A percentile compares a stretch with the other conserved stretches of the same genome.
Evolutionary conservation across 164 flowering plant species (phyloP).

Genomic region (Kalanchoe fedtschenkoi): DNA sequence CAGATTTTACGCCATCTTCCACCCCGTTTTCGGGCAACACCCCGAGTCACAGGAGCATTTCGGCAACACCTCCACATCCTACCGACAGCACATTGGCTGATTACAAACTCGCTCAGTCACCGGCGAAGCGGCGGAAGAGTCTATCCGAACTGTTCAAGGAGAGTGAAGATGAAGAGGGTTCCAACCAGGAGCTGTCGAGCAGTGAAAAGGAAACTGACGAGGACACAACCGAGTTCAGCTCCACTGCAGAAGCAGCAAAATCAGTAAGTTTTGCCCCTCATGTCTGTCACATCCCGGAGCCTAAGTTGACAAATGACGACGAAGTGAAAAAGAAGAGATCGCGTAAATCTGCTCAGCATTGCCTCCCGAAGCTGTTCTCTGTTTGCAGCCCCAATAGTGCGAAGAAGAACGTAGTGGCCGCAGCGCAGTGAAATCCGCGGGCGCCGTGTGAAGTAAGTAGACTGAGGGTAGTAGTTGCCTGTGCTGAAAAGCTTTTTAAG

Average conservation of each 20-base stretch:
- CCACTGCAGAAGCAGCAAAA: background rate
- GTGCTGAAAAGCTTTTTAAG: too few relatives aligned
- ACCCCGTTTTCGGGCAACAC: background rate
- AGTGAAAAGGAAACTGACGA: background rate
- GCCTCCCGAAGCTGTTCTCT: background rate
- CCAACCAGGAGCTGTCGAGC: conserved; percentile 1
- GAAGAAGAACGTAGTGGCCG: background rate
- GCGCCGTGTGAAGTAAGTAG: too few relatives aligned
- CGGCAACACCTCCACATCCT: background rate
- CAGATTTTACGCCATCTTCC: background rate
- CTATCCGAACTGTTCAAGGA: background rate
- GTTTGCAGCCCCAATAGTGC: background rate
- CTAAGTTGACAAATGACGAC: background rate
- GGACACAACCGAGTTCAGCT: background rate
- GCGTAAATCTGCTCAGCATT: background rate
- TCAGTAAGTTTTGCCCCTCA: background rate
- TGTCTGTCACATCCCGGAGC: background rate
- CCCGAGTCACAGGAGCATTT: background rate
- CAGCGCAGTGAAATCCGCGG: background rate
- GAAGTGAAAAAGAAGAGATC: background rate
- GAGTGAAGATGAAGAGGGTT: background rate
- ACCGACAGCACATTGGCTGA: background rate
- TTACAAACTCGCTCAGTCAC: background rate
- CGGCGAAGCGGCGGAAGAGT: background rate
- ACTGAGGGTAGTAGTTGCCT: too few relatives aligned